Conservation (phyloP, 805 yeast species). For the Metschnikowia santaceciliae region DNA sequence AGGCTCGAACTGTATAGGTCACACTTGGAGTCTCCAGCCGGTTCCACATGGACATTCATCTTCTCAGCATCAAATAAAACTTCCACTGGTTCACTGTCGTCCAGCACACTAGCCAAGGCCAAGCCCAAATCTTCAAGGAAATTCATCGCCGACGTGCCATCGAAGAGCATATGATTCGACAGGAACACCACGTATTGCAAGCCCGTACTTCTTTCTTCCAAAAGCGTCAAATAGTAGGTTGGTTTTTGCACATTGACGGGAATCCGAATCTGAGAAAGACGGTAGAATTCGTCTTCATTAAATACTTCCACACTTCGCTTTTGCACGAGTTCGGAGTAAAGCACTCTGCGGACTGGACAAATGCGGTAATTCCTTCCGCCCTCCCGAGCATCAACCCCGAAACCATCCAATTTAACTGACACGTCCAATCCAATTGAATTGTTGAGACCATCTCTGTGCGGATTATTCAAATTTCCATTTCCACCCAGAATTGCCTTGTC, state of each 20-base stretch:
- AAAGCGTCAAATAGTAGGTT: conserved; percentile 6
- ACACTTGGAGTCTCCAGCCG: conserved; percentile 1
- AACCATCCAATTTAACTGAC: too few relatives aligned
- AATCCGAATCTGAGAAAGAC: conserved; percentile 1
- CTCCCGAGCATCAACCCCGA: not conserved
- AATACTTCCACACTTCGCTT: not conserved
- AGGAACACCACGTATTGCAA: conserved; percentile 9
- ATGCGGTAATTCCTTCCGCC: conserved; percentile 9
- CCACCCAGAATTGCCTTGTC: not conserved
- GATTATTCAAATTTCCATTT: too few relatives aligned
- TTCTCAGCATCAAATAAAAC: conserved; percentile 3
- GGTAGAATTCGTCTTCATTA: conserved; percentile 5
- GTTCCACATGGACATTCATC: not conserved
- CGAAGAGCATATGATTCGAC: conserved; percentile 14
- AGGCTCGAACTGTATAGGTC: conserved; percentile 5
- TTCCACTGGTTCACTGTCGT: not conserved
- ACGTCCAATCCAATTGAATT: too few relatives aligned
- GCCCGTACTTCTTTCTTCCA: not conserved
- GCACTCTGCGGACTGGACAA: conserved; percentile 5
- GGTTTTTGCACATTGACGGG: conserved; percentile 10
- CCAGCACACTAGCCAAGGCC: not conserved
- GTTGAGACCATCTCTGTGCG: too few relatives aligned
- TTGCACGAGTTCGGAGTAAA: conserved; percentile 10
- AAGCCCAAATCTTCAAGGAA: conserved; percentile 11
- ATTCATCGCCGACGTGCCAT: conserved; percentile 12